Evolutionary conservation across 2,329 filamentous ascomycete genomes (phyloP), one percentile per base, ranked within the genome.

Genomic region (Triangularia verruculosa): DNA sequence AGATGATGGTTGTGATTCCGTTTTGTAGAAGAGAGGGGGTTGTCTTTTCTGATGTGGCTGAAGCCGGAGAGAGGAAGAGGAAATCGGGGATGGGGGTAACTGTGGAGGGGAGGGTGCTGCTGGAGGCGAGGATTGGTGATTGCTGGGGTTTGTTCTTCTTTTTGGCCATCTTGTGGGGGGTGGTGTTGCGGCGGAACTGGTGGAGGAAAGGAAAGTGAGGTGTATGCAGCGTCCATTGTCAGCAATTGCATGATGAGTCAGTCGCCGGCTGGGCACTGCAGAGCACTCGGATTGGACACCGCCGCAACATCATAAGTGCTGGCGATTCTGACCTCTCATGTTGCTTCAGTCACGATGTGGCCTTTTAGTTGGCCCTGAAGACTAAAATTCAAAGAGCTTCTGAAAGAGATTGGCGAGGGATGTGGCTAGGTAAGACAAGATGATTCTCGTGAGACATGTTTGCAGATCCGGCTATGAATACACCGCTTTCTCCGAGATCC

Each of bases 1-100:
- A 65, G 4, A 65, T 22, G 30, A 65, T 24, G 34, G 61, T 60
- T 20, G 59, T 65, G 32, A 65, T 65, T n/a, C 51, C 55, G n/a
- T 56, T 9, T 15, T 34, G 28, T 13, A 39, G 12, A n/a, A 65
- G 59, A 11, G 61, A 58, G 1, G 24, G 47, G 1, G 51, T n/a
- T 30, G 53, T 20, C 9, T 56, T 56, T 56, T 55, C 32, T 4
- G 61, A 56, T 2, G 64, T 65, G 17, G 53, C 57, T 22, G 57
- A 63, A 1, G 61, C 64, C 1, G 63, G 63, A 5, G 39, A 60
- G 4, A 65, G 63, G 28, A 62, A 65, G 56, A 65, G 63, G 20
- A 60, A 32, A 25, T 55, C n/a, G 17, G 57, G 63, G 2, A 65
- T 17, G 60, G 60, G 52, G 57, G 59, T 59, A 15, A 53, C 25